Evolutionary conservation across 371 early-diverging fungal genomes (phyloP), one percentile per base, ranked within the genome.

Genomic region (Rhizopus sp.): DNA sequence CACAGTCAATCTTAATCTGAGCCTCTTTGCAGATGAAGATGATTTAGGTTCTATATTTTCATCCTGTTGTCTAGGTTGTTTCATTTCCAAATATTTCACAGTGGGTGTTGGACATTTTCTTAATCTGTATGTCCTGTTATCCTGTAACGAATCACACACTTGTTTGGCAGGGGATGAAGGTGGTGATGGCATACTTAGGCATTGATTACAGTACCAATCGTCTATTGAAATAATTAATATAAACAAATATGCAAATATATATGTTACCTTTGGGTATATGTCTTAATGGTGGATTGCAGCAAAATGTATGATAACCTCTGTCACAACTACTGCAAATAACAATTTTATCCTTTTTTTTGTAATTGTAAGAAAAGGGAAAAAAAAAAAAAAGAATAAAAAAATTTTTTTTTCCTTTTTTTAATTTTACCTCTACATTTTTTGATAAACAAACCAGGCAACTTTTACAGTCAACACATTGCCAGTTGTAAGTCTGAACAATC

Each of bases 381-480:
- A 50, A 51, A 41, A 50, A 52, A 16, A 46, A 16, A 16, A 40
- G 32, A 9, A 29, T 33, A 15, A 37, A 42, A 42, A 42, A 15
- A n/a, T 42, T 42, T 42, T 42, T 42, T 42, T 42, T n/a, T 42
- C 16, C 13, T 42, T 53, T 13, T 30, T 13, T 32, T 48, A 57
- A 53, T 59, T 60, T 60, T 73, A 75, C 75, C 66, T 75, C 72
- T 44, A 69, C 63, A 55, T 64, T 67, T 55, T 75, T 72, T 13
- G 57, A 60, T 17, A 64, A 61, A 65, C 75, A 75, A 39, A 64
- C 60, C 31, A 69, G 52, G 54, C 72, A 75, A 47, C 66, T 75
- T 57, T 75, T 75, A 40, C 75, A 72, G 40, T 72, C 75, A 60
- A 67, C 72, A 55, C 75, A 75, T 59, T 75, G 75, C 72, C 75